Conservation (phyloP, 495 filamentous ascomycete species). For the Tetracladium marchalianum region DNA sequence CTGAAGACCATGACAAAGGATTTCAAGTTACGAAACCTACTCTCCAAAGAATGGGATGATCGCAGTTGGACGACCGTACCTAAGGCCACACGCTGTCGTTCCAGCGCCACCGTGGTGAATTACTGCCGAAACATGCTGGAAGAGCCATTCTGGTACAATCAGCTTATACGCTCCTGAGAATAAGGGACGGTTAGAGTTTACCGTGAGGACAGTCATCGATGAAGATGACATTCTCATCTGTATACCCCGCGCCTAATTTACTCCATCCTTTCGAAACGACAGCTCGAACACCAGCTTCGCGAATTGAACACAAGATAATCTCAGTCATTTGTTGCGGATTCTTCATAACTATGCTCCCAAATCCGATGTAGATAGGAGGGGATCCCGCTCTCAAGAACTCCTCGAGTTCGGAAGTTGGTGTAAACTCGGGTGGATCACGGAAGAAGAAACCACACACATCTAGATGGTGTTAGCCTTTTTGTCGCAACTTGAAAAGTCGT, state of each 20-base stretch:
- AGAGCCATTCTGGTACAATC: slow-evolving; percentile 41
- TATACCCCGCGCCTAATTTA: slow-evolving; percentile 36
- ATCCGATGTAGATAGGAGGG: slow-evolving; percentile 52
- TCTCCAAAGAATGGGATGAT: slow-evolving; percentile 60
- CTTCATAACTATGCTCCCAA: slow-evolving; percentile 55
- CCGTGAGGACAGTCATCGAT: slow-evolving; percentile 50
- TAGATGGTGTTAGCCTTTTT: slow-evolving; percentile 4
- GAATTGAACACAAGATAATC: slow-evolving; percentile 43
- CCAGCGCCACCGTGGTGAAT: slow-evolving; percentile 60
- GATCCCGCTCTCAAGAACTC: slow-evolving; percentile 42
- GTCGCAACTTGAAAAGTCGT: background rate
- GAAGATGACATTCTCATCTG: slow-evolving; percentile 40
- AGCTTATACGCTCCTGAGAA: no score
- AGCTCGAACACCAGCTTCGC: slow-evolving; percentile 37
- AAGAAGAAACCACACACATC: slow-evolving; percentile 54
- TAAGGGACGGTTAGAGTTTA: no score
- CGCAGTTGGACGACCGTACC: slow-evolving; percentile 41
- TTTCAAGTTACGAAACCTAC: slow-evolving; percentile 16
- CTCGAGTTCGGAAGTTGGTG: slow-evolving; percentile 36
- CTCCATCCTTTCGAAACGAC: slow-evolving; percentile 57
- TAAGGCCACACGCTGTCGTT: slow-evolving; percentile 52
- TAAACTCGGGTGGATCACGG: slow-evolving; percentile 37
- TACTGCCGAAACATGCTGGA: slow-evolving; percentile 48
- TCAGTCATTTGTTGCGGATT: slow-evolving; percentile 43
- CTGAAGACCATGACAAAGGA: slow-evolving; percentile 1